Conservation (phyloP, 2,329 filamentous ascomycete genomes). For the Ophiostoma triangulosporum region DNA sequence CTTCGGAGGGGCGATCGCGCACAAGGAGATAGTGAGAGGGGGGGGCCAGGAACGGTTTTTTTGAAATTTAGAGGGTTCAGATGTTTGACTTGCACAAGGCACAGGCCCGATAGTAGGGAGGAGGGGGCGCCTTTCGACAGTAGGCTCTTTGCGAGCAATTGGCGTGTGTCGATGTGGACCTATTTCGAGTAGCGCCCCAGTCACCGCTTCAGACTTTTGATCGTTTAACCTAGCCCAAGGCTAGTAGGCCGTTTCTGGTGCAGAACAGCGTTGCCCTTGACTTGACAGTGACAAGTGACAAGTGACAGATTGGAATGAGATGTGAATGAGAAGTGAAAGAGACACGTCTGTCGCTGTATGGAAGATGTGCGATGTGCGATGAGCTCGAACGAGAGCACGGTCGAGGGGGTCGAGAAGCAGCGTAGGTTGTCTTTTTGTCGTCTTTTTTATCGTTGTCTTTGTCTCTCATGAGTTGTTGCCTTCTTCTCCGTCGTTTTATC, state of each 20-base stretch:
- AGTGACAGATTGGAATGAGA: neutral
- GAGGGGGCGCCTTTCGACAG: slow-evolving; percentile 1
- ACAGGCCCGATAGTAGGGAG: neutral
- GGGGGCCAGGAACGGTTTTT: slow-evolving; percentile 10
- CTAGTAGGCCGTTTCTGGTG: neutral
- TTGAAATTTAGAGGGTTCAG: neutral
- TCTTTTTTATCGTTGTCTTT: neutral
- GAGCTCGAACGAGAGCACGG: too few species aligned
- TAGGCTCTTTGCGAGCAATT: neutral
- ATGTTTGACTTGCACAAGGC: slow-evolving; percentile 2
- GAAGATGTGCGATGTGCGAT: too few species aligned
- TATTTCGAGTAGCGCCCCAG: slow-evolving; percentile 1
- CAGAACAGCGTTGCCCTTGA: neutral
- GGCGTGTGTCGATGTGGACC: neutral
- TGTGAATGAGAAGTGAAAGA: neutral
- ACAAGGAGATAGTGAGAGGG: slow-evolving; percentile 2
- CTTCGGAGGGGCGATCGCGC: slow-evolving; percentile 1
- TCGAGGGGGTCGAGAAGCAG: neutral
- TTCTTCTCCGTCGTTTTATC: too few species aligned
- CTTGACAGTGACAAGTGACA: neutral
- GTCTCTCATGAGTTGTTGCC: neutral
- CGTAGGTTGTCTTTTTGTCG: too few species aligned
- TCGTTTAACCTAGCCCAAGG: slow-evolving; percentile 1
- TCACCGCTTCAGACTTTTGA: slow-evolving; percentile 1
- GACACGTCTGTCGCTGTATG: neutral